Evolutionary conservation across 1,284 basidiomycete species (phyloP).

Genomic region (Austroboletus rostrupii): DNA sequence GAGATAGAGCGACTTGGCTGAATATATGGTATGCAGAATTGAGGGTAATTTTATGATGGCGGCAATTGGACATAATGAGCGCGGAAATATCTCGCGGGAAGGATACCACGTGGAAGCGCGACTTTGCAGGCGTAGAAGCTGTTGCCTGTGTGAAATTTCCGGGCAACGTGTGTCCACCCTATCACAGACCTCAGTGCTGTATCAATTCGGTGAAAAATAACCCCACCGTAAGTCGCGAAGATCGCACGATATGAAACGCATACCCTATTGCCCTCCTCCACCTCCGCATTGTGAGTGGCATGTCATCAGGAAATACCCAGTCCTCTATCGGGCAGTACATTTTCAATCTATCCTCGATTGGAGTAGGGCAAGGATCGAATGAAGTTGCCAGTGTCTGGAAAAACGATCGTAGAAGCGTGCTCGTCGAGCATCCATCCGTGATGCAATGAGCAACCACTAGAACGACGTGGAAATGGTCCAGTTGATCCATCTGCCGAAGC

Average conservation of each 20-base stretch:
- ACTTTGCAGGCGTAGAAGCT: too few species aligned
- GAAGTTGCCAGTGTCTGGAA: conserved; percentile 39
- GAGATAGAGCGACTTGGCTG: too few species aligned
- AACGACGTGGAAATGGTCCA: conserved; percentile 11
- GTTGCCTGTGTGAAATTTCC: too few species aligned
- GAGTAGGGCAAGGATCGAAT: conserved; percentile 12
- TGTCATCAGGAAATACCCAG: conserved; percentile 31
- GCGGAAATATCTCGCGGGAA: too few species aligned
- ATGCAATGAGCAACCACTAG: conserved; percentile 14
- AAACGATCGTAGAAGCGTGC: conserved; percentile 29
- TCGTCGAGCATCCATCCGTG: conserved; percentile 13
- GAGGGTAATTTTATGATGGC: too few species aligned
- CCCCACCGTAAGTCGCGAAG: conserved; percentile 32
- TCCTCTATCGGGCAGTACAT: conserved; percentile 40
- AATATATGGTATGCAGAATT: too few species aligned
- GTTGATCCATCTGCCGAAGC: conserved; percentile 7
- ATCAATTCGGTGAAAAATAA: too few species aligned
- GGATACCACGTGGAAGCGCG: too few species aligned
- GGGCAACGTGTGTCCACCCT: too few species aligned
- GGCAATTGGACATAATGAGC: too few species aligned
- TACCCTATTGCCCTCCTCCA: conserved; percentile 48
- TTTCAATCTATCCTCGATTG: conserved; percentile 36
- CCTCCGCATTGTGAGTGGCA: conserved; percentile 34
- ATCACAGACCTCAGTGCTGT: too few species aligned
- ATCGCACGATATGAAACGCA: conserved; percentile 36